Conservation (phyloP, 129 eudicot genomes). For the Lactuca saligna region DNA sequence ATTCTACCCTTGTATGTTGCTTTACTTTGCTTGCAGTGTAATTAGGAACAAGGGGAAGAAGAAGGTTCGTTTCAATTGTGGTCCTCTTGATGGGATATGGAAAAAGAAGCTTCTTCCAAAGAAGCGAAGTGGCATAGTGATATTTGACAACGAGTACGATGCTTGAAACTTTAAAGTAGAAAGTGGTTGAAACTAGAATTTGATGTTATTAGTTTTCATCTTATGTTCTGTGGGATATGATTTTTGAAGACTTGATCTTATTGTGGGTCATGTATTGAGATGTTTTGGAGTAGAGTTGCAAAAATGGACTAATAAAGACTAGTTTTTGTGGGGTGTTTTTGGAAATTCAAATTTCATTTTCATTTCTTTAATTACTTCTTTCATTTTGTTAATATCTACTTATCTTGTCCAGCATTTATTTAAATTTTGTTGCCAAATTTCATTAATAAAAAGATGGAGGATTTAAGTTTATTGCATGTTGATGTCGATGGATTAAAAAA, state of each 20-base stretch:
- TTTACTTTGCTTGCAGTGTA: background rate
- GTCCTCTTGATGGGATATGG: background rate
- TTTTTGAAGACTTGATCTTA: background rate
- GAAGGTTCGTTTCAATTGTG: background rate
- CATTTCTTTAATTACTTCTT: too few species aligned
- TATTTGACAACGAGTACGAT: background rate
- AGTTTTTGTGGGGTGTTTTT: too few species aligned
- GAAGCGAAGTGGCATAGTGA: background rate
- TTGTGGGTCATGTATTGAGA: background rate
- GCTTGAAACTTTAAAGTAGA: background rate
- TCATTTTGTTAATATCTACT: too few species aligned
- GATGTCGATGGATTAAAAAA: too few species aligned
- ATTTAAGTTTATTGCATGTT: too few species aligned
- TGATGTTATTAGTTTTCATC: too few species aligned
- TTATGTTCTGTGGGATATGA: background rate
- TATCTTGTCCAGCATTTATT: too few species aligned
- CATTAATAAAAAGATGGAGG: too few species aligned
- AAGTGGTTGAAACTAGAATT: background rate
- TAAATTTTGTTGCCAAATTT: too few species aligned
- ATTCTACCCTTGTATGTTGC: background rate
- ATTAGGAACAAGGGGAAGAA: background rate
- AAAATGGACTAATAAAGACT: too few species aligned
- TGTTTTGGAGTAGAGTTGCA: background rate
- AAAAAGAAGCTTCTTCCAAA: background rate
- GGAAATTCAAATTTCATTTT: too few species aligned